Evolutionary conservation across 2,329 filamentous ascomycete species (phyloP), one percentile per base, ranked within the genome.

Genomic region (Cercospora citrullina): DNA sequence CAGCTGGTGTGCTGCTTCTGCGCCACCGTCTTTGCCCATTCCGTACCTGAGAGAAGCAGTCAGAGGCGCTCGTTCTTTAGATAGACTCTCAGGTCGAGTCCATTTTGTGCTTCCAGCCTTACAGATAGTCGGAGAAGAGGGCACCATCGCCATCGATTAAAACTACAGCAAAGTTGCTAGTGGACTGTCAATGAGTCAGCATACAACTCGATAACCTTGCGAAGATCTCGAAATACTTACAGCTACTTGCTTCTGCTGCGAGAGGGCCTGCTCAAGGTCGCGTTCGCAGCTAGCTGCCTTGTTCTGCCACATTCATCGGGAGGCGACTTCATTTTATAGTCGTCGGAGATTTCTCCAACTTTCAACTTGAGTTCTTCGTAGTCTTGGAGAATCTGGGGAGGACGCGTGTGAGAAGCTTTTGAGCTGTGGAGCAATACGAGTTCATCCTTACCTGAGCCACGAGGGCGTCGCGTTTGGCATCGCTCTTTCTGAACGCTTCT

Each of bases 141-240:
- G 81, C 81, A 26, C 82, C 82, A 75, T 84, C 83, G n/a, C 83
- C 83, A 74, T 84, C 83, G 58, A 84, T 81, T 58, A 84, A 73
- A 45, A 78, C 81, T 72, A 84, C 73, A 12, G 81, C 80, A 67
- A 84, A 84, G 18, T 81, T 79, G 68, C 77, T 81, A 36, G 74
- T 74, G 12, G 69, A 71, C 75, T 78, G 59, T 23, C 18, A 23
- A 8, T 8, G 7, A 33, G 61, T 64, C 63, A 65, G 36, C 14
- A 10, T 18, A 2, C 48, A 2, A 31, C 31, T 16, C 53, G 42
- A 23, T 51, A 7, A 6, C n/a, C 5, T 14, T 2, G 9, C 7
- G 26, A 58, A 36, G 4, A 6, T 28, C 16, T 16, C n/a, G 5
- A 14, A 53, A 30, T n/a, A 63, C 72, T 31, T 63, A 76, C 75